Conservation (phyloP, 352 stramenopile species). For the Phytopythium chamaehyphon region DNA sequence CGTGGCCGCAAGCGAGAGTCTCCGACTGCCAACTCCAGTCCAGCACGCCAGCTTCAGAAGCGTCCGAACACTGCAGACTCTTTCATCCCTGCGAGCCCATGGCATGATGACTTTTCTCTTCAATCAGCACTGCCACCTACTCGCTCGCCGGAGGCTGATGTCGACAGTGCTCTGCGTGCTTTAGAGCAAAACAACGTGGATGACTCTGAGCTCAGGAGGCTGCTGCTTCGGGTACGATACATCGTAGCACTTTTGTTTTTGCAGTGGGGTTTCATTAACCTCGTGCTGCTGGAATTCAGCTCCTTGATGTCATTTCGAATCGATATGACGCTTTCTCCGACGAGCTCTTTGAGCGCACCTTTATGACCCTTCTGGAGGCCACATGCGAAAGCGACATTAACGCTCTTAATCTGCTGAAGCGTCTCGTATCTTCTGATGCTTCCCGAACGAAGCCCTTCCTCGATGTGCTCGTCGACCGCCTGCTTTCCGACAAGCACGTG, state of each 20-base stretch:
- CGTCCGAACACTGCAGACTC: constrained; percentile 26
- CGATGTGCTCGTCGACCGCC: constrained; percentile 49
- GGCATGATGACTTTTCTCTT: not conserved
- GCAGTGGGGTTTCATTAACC: no score
- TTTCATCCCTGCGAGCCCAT: not conserved
- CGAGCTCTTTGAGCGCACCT: constrained; percentile 32
- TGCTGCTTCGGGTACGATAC: constrained; percentile 43
- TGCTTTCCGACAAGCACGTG: constrained; percentile 38
- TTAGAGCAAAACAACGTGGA: constrained; percentile 48
- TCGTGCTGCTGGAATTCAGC: constrained; percentile 14
- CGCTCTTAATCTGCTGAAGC: constrained; percentile 50
- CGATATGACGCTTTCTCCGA: constrained; percentile 30
- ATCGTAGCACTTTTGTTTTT: not conserved
- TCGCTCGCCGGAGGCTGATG: constrained; percentile 2
- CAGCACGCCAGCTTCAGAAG: constrained; percentile 39
- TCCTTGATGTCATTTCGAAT: constrained; percentile 21
- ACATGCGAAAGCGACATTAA: constrained; percentile 40
- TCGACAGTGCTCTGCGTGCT: constrained; percentile 41
- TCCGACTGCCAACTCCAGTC: constrained; percentile 33
- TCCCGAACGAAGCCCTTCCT: constrained; percentile 45
- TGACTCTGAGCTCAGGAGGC: constrained; percentile 28
- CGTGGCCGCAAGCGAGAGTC: constrained; percentile 54
- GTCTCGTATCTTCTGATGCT: constrained; percentile 35
- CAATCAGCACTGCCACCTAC: not conserved
- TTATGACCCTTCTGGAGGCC: constrained; percentile 41